phyloP scores from a whole-genome alignment of 202 grass and related monocot genomes.

The Schoenoplectus tabernaemontani region DNA sequence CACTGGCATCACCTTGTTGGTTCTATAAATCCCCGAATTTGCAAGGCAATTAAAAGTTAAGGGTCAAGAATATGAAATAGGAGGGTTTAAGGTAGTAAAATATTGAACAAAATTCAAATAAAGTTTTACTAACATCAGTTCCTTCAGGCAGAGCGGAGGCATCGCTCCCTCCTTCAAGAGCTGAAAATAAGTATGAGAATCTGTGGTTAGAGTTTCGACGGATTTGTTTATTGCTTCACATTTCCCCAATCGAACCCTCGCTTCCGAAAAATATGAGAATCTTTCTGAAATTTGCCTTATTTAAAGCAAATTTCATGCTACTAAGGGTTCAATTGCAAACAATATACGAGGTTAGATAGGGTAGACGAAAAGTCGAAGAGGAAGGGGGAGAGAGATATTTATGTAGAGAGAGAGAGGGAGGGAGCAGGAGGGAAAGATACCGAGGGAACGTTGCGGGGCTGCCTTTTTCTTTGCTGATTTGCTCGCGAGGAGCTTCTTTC shows the following conservation, averaged over 20 bases:
- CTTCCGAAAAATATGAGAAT: neutral
- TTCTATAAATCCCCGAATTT: neutral
- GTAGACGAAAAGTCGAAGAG: no score
- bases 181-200: neutral
- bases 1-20: no score
- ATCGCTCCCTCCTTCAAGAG: neutral
- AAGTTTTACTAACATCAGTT: neutral
- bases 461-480: neutral
- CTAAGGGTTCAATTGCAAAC: neutral
- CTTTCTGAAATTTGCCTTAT: neutral
- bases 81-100: no score
- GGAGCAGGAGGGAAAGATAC: constrained; percentile 7
- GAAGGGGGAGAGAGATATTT: no score
- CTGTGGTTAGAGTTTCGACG: neutral
- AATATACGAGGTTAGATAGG: neutral
- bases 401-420: no score
- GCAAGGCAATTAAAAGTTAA: neutral
- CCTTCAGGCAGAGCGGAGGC: neutral
- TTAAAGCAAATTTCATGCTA: neutral
- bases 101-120: neutral
- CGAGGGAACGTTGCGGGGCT: constrained; percentile 7
- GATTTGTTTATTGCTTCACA: neutral
- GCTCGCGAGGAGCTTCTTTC: constrained; percentile 48
- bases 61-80: no score
- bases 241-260: neutral